These are phyloP conservation scores for Hibiscus tridactylites DNA, from an alignment of 345 rosid genomes.

Conservation along the genomic window DNA sequence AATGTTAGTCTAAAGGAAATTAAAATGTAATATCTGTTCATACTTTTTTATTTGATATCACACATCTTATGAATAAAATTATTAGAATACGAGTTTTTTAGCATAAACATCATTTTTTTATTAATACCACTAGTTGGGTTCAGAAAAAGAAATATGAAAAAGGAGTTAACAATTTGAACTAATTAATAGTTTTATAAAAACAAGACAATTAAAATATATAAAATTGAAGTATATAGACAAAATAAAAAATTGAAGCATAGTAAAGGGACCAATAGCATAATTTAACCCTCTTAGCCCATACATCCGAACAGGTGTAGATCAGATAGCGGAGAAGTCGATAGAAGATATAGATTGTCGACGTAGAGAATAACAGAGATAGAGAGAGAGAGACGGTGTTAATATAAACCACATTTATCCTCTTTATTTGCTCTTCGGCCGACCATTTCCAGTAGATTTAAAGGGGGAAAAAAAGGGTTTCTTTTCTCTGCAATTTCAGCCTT, in stretches of 20 bases:
- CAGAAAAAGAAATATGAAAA: too few relatives aligned
- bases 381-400: neutral
- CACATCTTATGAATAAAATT: too few relatives aligned
- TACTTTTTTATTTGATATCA: too few relatives aligned
- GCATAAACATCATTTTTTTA: too few relatives aligned
- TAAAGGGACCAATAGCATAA: neutral
- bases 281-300: neutral
- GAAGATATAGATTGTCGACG: neutral
- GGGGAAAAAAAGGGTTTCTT: neutral
- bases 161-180: too few relatives aligned
- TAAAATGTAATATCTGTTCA: too few relatives aligned
- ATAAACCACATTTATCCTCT: constrained; percentile 3
- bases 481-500: constrained; percentile 5
- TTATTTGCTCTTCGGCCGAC: constrained; percentile 23
- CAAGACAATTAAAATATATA: too few relatives aligned
- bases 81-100: too few relatives aligned
- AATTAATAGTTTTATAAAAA: too few relatives aligned
- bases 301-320: neutral
- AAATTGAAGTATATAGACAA: too few relatives aligned
- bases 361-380: neutral
- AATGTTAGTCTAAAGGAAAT: too few relatives aligned
- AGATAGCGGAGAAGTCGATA: neutral
- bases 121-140: too few relatives aligned
- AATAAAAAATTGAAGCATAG: neutral
- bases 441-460: constrained; percentile 7